Conservation (phyloP, 768 basidiomycete species). For the Pleurotus ostreatus region DNA sequence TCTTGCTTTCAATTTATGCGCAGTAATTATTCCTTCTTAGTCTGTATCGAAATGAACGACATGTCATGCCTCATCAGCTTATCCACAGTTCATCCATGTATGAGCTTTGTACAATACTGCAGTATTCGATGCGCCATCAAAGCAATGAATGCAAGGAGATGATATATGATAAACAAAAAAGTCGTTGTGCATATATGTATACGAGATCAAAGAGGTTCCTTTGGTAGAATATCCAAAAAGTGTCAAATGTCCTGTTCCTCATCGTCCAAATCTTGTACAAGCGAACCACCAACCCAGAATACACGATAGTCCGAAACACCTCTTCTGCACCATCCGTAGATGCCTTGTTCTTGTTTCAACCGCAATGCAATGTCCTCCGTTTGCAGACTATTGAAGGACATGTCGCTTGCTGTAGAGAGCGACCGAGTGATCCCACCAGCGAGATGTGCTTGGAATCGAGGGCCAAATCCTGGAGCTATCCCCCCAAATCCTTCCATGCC, state of each 20-base stretch:
- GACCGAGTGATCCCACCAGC: conserved; percentile 32
- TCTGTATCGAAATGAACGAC: not conserved
- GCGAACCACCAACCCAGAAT: conserved; percentile 74
- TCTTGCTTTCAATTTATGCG: conserved; percentile 6
- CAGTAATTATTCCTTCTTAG: not conserved
- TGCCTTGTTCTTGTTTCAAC: conserved; percentile 54
- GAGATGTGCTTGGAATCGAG: conserved; percentile 21
- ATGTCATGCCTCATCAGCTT: not conserved
- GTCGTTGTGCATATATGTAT: too few species aligned
- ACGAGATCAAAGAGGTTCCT: too few species aligned
- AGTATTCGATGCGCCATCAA: not conserved
- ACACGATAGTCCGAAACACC: conserved; percentile 74
- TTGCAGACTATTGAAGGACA: conserved; percentile 48
- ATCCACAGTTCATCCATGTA: conserved; percentile 1
- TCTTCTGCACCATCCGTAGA: conserved; percentile 78
- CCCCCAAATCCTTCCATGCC: not conserved
- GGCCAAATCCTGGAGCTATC: not conserved
- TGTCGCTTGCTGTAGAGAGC: conserved; percentile 36
- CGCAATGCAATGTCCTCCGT: conserved; percentile 44
- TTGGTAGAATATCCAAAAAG: too few species aligned
- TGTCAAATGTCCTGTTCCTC: conserved; percentile 15
- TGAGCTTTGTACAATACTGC: conserved; percentile 8
- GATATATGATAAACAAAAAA: not conserved
- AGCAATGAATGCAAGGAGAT: not conserved
- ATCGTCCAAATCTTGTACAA: conserved; percentile 23